Evolutionary conservation across 2,329 filamentous ascomycete species (phyloP), one percentile per base, ranked within the genome.

Genomic region (Colletotrichum caudatum): DNA sequence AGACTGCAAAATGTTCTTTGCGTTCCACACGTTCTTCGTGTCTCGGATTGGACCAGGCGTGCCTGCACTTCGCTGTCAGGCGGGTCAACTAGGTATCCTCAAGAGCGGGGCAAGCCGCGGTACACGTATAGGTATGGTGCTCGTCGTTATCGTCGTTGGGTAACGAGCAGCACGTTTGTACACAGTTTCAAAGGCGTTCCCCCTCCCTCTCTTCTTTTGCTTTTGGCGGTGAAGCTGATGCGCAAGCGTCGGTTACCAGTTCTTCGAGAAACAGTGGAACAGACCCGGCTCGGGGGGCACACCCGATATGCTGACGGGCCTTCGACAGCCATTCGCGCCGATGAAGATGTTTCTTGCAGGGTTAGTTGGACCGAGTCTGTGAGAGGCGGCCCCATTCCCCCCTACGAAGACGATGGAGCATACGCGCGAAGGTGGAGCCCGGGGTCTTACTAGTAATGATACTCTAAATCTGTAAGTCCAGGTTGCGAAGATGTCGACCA

Each of bases 31-130:
- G 37, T 59, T 54, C 59, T 69, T 56, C 23, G 60, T 69, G 69
- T 72, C 69, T 72, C 67, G 66, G 65, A 64, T 51, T 64, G 59
- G 60, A 9, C 58, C 64, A 71, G 58, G 46, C 69, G 53, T 53
- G 20, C 37, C 12, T 66, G 64, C 64, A 44, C 57, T 67, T 51
- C 48, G 57, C 26, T 66, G 56, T 18, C 35, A 59, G 62, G 53
- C 63, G 51, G 68, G 37, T 54, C 66, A 37, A 41, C 64, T 48
- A 14, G 37, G 37, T 14, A 29, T 63, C 58, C 26, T 62, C 35
- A 26, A 46, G 39, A 65, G 69, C 51, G 69, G 65, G 41, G 58
- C 58, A 59, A 39, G 64, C 51, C 35, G 50, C 26, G 23, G 50
- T 51, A 26, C 5, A n/a, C 18, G 18, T 6, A 16, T 20, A 29